These are phyloP conservation scores for Colletotrichum godetiae DNA, from an alignment of 2,329 filamentous ascomycete genomes.

Conservation along the genomic window DNA sequence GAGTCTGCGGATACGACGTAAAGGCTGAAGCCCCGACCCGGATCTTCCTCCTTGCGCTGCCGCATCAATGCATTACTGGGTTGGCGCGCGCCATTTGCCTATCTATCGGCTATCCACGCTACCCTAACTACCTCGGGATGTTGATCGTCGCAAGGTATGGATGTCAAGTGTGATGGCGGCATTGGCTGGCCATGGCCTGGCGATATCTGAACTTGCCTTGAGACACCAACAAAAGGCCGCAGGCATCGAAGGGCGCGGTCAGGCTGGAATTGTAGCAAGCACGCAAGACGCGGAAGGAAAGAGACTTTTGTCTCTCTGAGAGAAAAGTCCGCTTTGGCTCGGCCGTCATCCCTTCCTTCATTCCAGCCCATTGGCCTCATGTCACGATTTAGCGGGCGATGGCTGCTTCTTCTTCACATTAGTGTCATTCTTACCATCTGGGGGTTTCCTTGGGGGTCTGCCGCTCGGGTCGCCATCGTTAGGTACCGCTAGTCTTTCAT, in stretches of 20 bases:
- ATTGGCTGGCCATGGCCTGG: background rate
- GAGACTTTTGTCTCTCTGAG: too few relatives aligned
- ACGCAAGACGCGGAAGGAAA: background rate
- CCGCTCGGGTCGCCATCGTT: background rate
- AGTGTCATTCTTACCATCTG: slow-evolving; percentile 16
- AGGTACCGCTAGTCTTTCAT: background rate
- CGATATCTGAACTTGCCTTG: background rate
- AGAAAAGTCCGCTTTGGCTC: background rate
- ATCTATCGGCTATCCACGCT: background rate
- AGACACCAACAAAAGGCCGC: background rate
- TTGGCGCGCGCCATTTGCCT: background rate
- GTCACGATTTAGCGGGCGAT: slow-evolving; percentile 12
- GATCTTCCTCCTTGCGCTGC: background rate
- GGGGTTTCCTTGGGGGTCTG: slow-evolving; percentile 5
- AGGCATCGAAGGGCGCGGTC: background rate
- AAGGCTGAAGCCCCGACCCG: background rate
- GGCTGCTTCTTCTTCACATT: slow-evolving; percentile 11
- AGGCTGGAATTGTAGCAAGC: background rate
- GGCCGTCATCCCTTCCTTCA: slow-evolving; percentile 20
- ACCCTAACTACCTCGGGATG: background rate
- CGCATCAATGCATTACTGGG: background rate
- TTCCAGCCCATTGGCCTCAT: slow-evolving; percentile 8
- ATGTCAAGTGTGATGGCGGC: background rate
- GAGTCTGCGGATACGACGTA: background rate
- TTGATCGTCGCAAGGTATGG: background rate